These are phyloP conservation scores for Tremella yokohamensis DNA, from an alignment of 768 basidiomycete genomes.

Conservation along the genomic window DNA sequence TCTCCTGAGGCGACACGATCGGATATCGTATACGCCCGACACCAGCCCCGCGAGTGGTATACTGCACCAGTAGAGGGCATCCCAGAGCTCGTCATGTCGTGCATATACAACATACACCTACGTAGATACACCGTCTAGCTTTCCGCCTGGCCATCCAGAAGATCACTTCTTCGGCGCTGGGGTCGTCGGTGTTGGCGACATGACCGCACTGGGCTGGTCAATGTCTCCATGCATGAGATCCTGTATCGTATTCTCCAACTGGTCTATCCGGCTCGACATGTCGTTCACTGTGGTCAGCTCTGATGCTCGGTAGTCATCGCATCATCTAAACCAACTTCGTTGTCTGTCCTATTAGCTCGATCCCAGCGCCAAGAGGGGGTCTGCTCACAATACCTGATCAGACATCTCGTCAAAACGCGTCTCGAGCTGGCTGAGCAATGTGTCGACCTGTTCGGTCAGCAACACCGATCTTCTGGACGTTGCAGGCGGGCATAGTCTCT, in stretches of 20 bases:
- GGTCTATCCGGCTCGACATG: slow-evolving; percentile 88
- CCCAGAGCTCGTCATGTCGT: too few relatives aligned
- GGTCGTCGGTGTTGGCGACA: too few relatives aligned
- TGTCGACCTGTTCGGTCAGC: slow-evolving; percentile 66
- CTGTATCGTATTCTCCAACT: slow-evolving; percentile 82
- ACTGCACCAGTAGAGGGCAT: too few relatives aligned
- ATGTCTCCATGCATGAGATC: slow-evolving; percentile 79
- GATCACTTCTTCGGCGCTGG: too few relatives aligned
- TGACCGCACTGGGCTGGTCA: slow-evolving; percentile 14
- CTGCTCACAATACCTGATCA: slow-evolving; percentile 66
- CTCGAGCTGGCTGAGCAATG: slow-evolving; percentile 81
- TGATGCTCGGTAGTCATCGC: slow-evolving; percentile 3
- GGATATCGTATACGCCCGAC: too few relatives aligned
- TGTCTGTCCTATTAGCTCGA: slow-evolving; percentile 7
- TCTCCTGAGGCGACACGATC: too few relatives aligned
- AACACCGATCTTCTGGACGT: not conserved
- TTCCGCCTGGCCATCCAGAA: too few relatives aligned
- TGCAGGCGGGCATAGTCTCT: not conserved
- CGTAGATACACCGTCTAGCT: too few relatives aligned
- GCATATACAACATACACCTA: too few relatives aligned
- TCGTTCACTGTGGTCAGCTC: slow-evolving; percentile 64
- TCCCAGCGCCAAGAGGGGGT: slow-evolving; percentile 53
- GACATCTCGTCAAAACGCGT: slow-evolving; percentile 91
- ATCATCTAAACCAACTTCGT: slow-evolving; percentile 15
- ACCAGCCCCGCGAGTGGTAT: too few relatives aligned